These are phyloP conservation scores for Nymphaea thermarum DNA, from an alignment of 164 flowering plant genomes.

Conservation along the genomic window DNA sequence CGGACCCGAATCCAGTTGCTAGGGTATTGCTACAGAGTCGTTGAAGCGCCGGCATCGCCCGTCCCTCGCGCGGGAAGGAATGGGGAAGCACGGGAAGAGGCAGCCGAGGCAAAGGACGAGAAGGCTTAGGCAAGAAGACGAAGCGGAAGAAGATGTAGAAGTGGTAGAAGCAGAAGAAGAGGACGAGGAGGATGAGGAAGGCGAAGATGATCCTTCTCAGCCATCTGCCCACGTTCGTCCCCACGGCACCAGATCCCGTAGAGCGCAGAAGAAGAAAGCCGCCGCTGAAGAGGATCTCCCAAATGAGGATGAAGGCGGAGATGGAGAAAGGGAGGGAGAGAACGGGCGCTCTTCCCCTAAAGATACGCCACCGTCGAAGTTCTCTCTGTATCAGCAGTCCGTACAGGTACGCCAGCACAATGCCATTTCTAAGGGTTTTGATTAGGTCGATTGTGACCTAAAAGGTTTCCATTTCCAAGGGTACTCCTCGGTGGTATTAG, in stretches of 20 bases:
- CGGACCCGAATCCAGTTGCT: neutral
- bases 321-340: neutral
- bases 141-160: slow-evolving; percentile 11
- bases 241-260: neutral
- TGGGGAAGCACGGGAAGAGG: slow-evolving; percentile 80
- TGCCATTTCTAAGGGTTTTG: neutral
- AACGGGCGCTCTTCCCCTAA: neutral
- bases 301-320: no score
- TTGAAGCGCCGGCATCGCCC: neutral
- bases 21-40: neutral
- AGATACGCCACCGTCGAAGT: slow-evolving; percentile 44
- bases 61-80: slow-evolving; percentile 8
- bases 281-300: neutral
- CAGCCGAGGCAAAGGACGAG: slow-evolving; percentile 23
- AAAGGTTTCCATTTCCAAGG: no score
- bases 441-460: no score
- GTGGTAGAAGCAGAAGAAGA: slow-evolving; percentile 7
- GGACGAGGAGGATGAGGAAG: slow-evolving; percentile 11
- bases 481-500: no score
- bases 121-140: slow-evolving; percentile 9
- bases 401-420: slow-evolving; percentile 47
- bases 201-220: neutral
- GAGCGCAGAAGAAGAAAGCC: neutral
- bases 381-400: slow-evolving; percentile 75
- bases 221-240: slow-evolving; percentile 7